phyloP scores from a whole-genome alignment of 805 yeast genomes.

The Candida arabinofermentans region DNA sequence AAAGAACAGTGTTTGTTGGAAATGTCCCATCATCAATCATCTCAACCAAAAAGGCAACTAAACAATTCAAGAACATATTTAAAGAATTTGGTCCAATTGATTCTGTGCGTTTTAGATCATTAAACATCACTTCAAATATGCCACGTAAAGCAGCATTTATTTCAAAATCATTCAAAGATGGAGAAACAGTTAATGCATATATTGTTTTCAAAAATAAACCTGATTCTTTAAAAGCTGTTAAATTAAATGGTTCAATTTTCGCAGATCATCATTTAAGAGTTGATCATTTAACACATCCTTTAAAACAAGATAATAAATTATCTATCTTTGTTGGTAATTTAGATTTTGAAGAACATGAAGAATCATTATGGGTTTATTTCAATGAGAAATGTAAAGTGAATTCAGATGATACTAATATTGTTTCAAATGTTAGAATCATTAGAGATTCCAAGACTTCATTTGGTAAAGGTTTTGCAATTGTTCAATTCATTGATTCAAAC shows the following conservation, averaged over 20 bases:
- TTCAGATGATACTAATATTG: slow-evolving; percentile 45
- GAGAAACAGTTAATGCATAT: slow-evolving; percentile 83
- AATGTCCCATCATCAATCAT: slow-evolving; percentile 68
- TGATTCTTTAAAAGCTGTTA: slow-evolving; percentile 41
- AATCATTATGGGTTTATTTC: slow-evolving; percentile 81
- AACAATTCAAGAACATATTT: slow-evolving; percentile 64
- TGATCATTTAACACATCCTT: slow-evolving; percentile 91
- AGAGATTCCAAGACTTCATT: slow-evolving; percentile 91
- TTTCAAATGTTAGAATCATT: slow-evolving; percentile 85
- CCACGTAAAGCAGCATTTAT: slow-evolving; percentile 93
- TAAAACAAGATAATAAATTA: slow-evolving; percentile 76
- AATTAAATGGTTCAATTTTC: slow-evolving; percentile 65
- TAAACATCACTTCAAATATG: slow-evolving; percentile 79
- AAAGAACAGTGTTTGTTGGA: slow-evolving; percentile 83
- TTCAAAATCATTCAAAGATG: slow-evolving; percentile 68
- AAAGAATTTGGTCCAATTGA: slow-evolving; percentile 50
- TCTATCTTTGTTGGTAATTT: slow-evolving; percentile 91
- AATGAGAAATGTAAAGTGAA: slow-evolving; percentile 33
- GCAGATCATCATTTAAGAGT: slow-evolving; percentile 77
- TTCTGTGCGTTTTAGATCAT: slow-evolving; percentile 86
- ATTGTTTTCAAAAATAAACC: slow-evolving; percentile 65
- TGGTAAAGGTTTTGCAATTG: slow-evolving; percentile 97
- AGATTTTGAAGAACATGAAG: slow-evolving; percentile 91
- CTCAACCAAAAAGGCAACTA: slow-evolving; percentile 56
- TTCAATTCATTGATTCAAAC: slow-evolving; percentile 74